Conservation (phyloP, 2,329 filamentous ascomycete genomes). For the Pestalotiopsis sp. region DNA sequence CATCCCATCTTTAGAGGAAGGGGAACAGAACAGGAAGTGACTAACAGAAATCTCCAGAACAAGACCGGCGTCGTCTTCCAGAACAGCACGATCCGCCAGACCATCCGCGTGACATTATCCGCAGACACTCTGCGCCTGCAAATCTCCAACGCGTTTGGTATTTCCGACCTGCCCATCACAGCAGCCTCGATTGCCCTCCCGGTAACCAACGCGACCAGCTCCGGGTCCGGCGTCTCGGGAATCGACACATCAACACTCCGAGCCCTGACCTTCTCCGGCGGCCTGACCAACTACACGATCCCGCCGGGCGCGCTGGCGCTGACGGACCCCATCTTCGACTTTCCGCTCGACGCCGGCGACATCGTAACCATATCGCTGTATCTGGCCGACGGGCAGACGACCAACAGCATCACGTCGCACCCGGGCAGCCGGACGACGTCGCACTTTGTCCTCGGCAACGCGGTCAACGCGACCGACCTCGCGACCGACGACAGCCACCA, state of each 20-base stretch:
- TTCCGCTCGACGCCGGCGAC: constrained; percentile 48
- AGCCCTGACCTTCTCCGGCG: constrained; percentile 57
- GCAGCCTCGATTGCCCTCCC: constrained; percentile 58
- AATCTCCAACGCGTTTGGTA: constrained; percentile 64
- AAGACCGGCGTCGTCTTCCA: constrained; percentile 52
- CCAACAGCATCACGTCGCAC: constrained; percentile 60
- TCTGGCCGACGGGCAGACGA: constrained; percentile 55
- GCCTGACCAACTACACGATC: constrained; percentile 43
- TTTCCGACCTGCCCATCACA: constrained; percentile 58
- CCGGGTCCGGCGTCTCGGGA: constrained; percentile 47
- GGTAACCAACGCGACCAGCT: constrained; percentile 42
- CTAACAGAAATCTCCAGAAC: constrained; percentile 42
- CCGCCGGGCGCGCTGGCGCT: constrained; percentile 59
- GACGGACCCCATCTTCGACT: constrained; percentile 57
- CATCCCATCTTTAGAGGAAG: not conserved
- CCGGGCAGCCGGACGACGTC: constrained; percentile 62
- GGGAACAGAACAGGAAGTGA: not conserved
- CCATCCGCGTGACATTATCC: constrained; percentile 56
- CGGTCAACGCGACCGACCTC: constrained; percentile 45
- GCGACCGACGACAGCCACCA: constrained; percentile 19
- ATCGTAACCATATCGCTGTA: constrained; percentile 61
- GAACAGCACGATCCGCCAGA: constrained; percentile 65
- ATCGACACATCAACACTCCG: constrained; percentile 51
- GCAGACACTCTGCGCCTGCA: constrained; percentile 58
- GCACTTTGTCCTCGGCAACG: constrained; percentile 56